phyloP scores from a whole-genome alignment of 768 basidiomycete species.

The Hemileccinum impolitum region DNA sequence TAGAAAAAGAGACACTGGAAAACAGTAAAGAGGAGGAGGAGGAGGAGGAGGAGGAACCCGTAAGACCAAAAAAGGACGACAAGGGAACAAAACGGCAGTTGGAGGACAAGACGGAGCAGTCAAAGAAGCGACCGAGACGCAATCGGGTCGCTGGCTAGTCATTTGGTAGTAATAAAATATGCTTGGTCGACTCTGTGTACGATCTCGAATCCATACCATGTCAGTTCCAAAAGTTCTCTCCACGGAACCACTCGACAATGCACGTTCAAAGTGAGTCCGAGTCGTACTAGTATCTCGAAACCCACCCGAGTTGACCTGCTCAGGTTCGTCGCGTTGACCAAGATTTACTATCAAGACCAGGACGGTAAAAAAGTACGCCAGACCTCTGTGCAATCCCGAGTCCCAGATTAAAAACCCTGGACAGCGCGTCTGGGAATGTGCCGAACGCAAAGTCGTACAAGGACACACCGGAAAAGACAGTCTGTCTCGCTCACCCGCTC shows the following conservation, averaged over 20 bases:
- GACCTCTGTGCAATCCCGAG: neutral
- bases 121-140: constrained; percentile 14
- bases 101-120: constrained; percentile 9
- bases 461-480: constrained; percentile 79
- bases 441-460: constrained; percentile 81
- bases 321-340: constrained; percentile 86
- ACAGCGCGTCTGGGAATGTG: constrained; percentile 87
- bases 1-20: constrained; percentile 1
- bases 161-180: neutral
- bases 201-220: constrained; percentile 22
- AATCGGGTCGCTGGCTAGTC: neutral
- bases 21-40: neutral
- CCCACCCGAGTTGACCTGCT: neutral
- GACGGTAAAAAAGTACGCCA: constrained; percentile 63
- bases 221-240: constrained; percentile 51
- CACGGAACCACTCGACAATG: constrained; percentile 45
- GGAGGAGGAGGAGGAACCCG: neutral
- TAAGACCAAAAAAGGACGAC: no score
- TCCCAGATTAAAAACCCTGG: neutral
- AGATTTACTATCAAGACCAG: constrained; percentile 76
- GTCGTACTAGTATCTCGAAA: no score
- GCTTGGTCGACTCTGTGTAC: constrained; percentile 4
- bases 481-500: constrained; percentile 26
- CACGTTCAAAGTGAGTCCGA: constrained; percentile 54
- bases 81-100: constrained; percentile 11